phyloP scores from a whole-genome alignment of 805 yeast genomes.

The Wickerhamiella cacticola region DNA sequence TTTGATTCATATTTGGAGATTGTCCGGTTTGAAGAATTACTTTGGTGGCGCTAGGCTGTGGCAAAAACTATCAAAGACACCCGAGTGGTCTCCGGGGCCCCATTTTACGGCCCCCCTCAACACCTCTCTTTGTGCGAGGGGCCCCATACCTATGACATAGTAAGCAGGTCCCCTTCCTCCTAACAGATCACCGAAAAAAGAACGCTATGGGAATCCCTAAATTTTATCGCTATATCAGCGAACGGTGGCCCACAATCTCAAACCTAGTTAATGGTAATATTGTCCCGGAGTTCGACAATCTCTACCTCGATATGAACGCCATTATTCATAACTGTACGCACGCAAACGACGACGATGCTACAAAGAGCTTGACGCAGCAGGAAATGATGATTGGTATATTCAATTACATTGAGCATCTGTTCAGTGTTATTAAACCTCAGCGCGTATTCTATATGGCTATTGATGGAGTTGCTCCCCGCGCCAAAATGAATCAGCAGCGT shows the following conservation, averaged over 20 bases:
- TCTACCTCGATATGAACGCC: conserved; percentile 95
- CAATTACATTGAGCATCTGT: conserved; percentile 86
- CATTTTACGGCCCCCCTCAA: no score
- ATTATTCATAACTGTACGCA: conserved; percentile 89
- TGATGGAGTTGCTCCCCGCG: conserved; percentile 98
- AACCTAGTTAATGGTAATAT: conserved; percentile 71
- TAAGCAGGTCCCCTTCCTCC: neutral
- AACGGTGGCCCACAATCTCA: conserved; percentile 95
- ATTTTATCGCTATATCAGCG: conserved; percentile 91
- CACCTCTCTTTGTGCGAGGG: no score
- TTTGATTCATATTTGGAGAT: no score
- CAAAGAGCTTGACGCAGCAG: conserved; percentile 65
- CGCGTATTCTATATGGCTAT: conserved; percentile 89
- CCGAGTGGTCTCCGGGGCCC: no score
- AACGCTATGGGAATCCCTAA: conserved; percentile 87
- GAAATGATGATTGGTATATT: conserved; percentile 88
- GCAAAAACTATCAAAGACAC: no score
- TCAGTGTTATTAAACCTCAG: conserved; percentile 75
- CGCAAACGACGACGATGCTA: conserved; percentile 56
- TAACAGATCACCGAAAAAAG: no score
- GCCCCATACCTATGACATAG: no score
- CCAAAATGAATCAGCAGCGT: conserved; percentile 96
- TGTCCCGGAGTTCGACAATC: conserved; percentile 87
- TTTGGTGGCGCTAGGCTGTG: no score
- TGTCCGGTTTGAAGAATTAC: no score